phyloP scores from a whole-genome alignment of 75 land plant species.

The Cunninghamia lanceolata region DNA sequence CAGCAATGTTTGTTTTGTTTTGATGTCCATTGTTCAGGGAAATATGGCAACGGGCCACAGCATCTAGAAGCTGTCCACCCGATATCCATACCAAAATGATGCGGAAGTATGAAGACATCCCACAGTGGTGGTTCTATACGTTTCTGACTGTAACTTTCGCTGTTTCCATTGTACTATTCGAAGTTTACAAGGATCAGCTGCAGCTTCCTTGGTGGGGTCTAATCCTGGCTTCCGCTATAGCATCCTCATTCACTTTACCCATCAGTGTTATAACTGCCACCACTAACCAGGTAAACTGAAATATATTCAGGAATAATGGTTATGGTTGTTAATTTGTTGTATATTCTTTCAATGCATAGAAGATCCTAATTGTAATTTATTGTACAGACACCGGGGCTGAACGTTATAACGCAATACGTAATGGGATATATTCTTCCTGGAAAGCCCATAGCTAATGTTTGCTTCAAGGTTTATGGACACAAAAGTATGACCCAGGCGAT shows the following conservation, averaged over 20 bases:
- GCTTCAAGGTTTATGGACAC: too few relatives aligned
- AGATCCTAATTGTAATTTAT: neutral
- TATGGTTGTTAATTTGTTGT: neutral
- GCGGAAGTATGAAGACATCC: conserved; percentile 68
- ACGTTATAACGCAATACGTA: conserved; percentile 79
- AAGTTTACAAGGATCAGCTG: conserved; percentile 46
- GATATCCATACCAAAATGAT: conserved; percentile 80
- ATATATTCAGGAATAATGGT: too few relatives aligned
- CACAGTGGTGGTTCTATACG: conserved; percentile 79
- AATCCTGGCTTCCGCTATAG: conserved; percentile 64
- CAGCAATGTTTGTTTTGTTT: too few relatives aligned
- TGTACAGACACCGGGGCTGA: conserved; percentile 76
- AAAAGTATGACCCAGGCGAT: conserved; percentile 28
- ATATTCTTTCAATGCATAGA: neutral
- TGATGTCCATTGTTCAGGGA: too few relatives aligned
- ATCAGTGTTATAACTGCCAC: conserved; percentile 86
- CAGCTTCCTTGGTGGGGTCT: conserved; percentile 96
- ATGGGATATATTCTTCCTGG: too few relatives aligned
- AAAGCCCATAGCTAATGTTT: too few relatives aligned
- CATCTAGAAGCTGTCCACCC: neutral
- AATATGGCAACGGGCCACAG: too few relatives aligned
- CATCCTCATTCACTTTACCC: conserved; percentile 81
- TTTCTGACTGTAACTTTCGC: conserved; percentile 37
- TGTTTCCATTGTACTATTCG: conserved; percentile 52
- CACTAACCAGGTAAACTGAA: conserved; percentile 66